phyloP scores from a whole-genome alignment of 208 protist genomes.

The Tritrichomonas musculus region DNA sequence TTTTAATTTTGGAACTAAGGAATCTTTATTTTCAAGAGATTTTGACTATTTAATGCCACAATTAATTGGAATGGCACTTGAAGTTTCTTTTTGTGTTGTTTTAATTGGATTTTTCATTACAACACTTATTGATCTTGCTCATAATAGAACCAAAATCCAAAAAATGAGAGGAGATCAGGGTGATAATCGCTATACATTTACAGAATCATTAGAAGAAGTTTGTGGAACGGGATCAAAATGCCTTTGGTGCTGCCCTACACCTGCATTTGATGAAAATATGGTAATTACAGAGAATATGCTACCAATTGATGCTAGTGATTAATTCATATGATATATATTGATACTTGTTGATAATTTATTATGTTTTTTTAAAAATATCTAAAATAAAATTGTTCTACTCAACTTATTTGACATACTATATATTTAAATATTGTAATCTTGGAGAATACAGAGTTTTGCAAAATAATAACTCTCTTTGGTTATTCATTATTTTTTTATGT shows the following conservation, averaged over 20 bases:
- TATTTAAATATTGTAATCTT: too few relatives aligned
- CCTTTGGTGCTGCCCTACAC: not conserved
- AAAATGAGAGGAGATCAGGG: not conserved
- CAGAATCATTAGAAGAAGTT: not conserved
- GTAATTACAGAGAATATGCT: not conserved
- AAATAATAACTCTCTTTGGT: too few relatives aligned
- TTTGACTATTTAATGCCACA: not conserved
- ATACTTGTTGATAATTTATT: too few relatives aligned
- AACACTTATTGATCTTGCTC: not conserved
- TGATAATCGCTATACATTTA: not conserved
- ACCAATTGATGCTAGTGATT: too few relatives aligned
- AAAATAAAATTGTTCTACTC: too few relatives aligned
- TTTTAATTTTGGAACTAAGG: not conserved
- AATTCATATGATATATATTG: too few relatives aligned
- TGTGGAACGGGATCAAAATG: not conserved
- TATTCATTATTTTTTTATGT: too few relatives aligned
- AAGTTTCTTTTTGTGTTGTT: not conserved
- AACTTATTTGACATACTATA: too few relatives aligned
- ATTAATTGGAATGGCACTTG: not conserved
- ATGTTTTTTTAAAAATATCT: too few relatives aligned
- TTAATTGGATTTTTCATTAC: not conserved
- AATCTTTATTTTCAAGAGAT: too few relatives aligned
- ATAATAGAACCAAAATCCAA: not conserved
- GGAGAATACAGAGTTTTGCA: too few relatives aligned
- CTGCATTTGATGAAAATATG: not conserved